Evolutionary conservation across 495 filamentous ascomycete genomes (phyloP).

Genomic region (Daldinia concentrica): DNA sequence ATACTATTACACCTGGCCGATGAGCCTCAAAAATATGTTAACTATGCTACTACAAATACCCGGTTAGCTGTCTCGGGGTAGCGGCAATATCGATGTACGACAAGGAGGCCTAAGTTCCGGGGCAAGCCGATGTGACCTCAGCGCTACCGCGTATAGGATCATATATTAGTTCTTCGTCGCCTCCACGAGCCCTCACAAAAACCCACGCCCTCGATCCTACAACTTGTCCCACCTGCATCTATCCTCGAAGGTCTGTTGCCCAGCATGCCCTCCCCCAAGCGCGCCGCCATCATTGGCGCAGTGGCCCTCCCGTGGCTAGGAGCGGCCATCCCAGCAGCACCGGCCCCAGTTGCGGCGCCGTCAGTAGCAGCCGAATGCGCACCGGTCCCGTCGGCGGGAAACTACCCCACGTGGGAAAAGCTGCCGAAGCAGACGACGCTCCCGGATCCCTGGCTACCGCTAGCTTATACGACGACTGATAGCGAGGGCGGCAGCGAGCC

Average conservation of each 20-base stretch:
- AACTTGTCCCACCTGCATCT: background rate
- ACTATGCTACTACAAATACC: slow-evolving; percentile 30
- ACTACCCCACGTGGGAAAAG: slow-evolving; percentile 52
- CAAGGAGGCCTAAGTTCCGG: slow-evolving; percentile 40
- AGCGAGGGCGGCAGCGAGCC: slow-evolving; percentile 45
- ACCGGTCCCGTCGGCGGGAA: slow-evolving; percentile 49
- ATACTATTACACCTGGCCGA: background rate
- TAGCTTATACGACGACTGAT: slow-evolving; percentile 55
- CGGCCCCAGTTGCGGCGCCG: slow-evolving; percentile 15
- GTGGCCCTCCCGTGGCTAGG: slow-evolving; percentile 18
- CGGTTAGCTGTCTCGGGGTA: slow-evolving; percentile 37
- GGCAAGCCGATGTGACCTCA: slow-evolving; percentile 34
- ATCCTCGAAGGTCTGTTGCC: background rate
- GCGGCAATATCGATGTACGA: slow-evolving; percentile 39
- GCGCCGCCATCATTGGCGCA: slow-evolving; percentile 23
- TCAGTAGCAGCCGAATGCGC: slow-evolving; percentile 42
- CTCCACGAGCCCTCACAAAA: background rate
- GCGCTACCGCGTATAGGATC: slow-evolving; percentile 9
- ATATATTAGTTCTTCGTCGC: slow-evolving; percentile 29
- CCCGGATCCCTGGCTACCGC: slow-evolving; percentile 61
- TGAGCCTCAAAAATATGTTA: slow-evolving; percentile 16
- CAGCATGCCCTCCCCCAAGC: slow-evolving; percentile 30
- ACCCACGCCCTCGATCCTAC: background rate
- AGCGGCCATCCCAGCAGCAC: slow-evolving; percentile 28
- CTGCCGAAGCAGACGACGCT: slow-evolving; percentile 54